phyloP scores from a whole-genome alignment of 306 rosid genomes.

The Corylus avellana region DNA sequence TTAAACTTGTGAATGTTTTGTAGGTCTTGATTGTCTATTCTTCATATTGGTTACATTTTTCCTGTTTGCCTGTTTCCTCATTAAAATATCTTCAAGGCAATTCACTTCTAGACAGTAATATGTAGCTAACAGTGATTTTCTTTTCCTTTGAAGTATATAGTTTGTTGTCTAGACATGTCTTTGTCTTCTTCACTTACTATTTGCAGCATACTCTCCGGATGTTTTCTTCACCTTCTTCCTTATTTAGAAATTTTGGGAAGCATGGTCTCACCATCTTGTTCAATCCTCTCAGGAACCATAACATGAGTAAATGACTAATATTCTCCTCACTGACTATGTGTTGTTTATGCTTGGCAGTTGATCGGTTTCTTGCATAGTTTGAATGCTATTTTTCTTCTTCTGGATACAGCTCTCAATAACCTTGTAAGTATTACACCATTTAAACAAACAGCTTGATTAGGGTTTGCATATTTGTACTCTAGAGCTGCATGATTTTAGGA shows the following conservation, averaged over 20 bases:
- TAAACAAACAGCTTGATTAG: neutral
- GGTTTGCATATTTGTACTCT: neutral
- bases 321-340: neutral
- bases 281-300: neutral
- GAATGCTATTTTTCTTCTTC: slow-evolving; percentile 66
- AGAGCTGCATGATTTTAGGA: neutral
- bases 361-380: slow-evolving; percentile 70
- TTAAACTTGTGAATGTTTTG: neutral
- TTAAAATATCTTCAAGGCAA: neutral
- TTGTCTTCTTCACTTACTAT: neutral
- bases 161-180: neutral
- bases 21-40: neutral
- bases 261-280: neutral
- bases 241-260: neutral
- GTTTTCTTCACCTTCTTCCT: neutral
- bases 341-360: slow-evolving; percentile 50
- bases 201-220: neutral
- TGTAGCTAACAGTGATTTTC: neutral
- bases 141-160: neutral
- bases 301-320: neutral
- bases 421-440: slow-evolving; percentile 54
- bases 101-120: neutral
- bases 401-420: slow-evolving; percentile 66
- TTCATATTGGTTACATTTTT: neutral
- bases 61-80: neutral